These are phyloP conservation scores for Aspergillus sp. DNA, from an alignment of 2,329 filamentous ascomycete genomes.

Conservation along the genomic window DNA sequence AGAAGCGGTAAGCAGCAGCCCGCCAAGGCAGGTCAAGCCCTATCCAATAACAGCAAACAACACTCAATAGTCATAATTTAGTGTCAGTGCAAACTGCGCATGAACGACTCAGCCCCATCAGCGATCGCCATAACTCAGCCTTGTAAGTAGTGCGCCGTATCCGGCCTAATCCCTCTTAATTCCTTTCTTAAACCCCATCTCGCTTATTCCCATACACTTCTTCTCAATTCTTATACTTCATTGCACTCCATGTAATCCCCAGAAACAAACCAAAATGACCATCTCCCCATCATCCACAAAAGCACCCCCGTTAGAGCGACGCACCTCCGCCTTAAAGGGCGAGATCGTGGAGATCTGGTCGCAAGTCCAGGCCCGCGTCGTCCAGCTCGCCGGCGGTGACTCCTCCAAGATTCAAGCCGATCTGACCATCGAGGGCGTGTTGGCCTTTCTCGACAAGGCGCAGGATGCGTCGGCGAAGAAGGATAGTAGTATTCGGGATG, in stretches of 20 bases:
- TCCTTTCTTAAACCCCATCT: too few relatives aligned
- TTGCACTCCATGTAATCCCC: background rate
- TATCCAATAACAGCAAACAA: too few relatives aligned
- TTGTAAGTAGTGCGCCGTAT: background rate
- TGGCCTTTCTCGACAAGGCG: conserved; percentile 11
- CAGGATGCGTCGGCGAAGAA: conserved; percentile 4
- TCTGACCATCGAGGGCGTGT: conserved; percentile 13
- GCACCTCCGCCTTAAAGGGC: conserved; percentile 10
- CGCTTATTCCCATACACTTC: too few relatives aligned
- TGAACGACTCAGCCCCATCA: conserved; percentile 3
- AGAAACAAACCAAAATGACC: conserved; percentile 3
- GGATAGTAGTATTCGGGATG: conserved; percentile 6
- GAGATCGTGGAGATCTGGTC: conserved; percentile 17
- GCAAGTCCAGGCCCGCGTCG: conserved; percentile 17
- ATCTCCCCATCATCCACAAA: conserved; percentile 10
- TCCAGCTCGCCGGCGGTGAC: conserved; percentile 16
- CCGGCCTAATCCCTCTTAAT: background rate
- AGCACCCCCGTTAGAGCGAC: conserved; percentile 2
- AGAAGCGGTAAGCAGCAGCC: too few relatives aligned
- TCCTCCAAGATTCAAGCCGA: conserved; percentile 6
- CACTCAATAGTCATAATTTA: too few relatives aligned
- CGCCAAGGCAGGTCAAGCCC: too few relatives aligned
- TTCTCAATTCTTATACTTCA: background rate
- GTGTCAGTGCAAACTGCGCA: background rate
- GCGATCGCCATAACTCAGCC: background rate